phyloP scores from a whole-genome alignment of 495 filamentous ascomycete genomes.

The Podospora pseudoanserina region DNA sequence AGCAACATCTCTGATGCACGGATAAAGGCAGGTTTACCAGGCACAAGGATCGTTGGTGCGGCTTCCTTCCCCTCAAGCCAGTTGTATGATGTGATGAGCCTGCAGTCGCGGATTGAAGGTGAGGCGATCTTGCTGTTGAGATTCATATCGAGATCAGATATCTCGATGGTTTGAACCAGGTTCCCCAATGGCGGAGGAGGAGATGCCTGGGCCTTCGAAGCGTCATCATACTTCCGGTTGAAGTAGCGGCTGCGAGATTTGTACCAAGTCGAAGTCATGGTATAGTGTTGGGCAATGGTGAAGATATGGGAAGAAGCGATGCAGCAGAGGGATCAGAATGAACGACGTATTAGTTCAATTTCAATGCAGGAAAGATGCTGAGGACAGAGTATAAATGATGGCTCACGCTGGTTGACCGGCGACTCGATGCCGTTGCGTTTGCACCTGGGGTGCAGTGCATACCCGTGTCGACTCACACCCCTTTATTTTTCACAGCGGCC shows the following conservation, averaged over 20 bases:
- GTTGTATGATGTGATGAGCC: constrained; percentile 23
- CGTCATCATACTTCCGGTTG: not conserved
- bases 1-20: not conserved
- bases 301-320: not conserved
- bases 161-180: constrained; percentile 24
- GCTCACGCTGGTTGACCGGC: not conserved
- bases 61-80: constrained; percentile 16
- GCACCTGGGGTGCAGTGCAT: no score
- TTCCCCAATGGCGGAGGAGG: constrained; percentile 8
- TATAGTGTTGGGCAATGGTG: not conserved
- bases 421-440: not conserved
- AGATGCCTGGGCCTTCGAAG: not conserved
- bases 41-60: constrained; percentile 21
- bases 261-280: not conserved
- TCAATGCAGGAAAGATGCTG: not conserved
- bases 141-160: constrained; percentile 4
- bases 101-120: constrained; percentile 8
- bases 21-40: constrained; percentile 17
- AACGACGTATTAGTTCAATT: not conserved
- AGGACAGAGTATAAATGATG: not conserved
- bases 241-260: not conserved
- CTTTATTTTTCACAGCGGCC: no score
- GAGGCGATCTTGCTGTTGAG: not conserved
- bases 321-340: not conserved
- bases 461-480: no score